These are phyloP conservation scores for Trichoderma asperelloides DNA, from an alignment of 495 filamentous ascomycete genomes.

Conservation along the genomic window DNA sequence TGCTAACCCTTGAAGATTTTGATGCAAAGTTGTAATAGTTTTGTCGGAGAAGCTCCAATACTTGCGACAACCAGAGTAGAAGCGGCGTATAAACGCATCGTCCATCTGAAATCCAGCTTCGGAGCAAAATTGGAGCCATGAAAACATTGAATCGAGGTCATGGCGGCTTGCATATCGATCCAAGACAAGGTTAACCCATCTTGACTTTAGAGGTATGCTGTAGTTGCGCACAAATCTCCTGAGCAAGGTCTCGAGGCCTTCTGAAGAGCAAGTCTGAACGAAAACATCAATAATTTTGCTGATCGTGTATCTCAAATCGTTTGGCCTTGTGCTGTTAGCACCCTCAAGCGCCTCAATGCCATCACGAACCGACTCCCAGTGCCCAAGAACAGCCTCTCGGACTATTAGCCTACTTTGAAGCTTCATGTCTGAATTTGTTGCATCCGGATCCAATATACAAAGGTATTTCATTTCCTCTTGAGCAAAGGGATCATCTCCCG, in stretches of 20 bases:
- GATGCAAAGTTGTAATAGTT: not conserved
- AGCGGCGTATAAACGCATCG: not conserved
- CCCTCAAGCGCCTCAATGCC: not conserved
- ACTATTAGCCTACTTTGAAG: not conserved
- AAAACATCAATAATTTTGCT: not conserved
- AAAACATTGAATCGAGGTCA: conserved; percentile 3
- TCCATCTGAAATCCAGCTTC: not conserved
- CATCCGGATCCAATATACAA: not conserved
- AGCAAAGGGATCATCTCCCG: not conserved
- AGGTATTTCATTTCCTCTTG: not conserved
- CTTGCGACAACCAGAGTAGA: not conserved
- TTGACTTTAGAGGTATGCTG: not conserved
- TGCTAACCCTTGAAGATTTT: not conserved
- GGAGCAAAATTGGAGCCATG: conserved; percentile 8
- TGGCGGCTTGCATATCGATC: not conserved
- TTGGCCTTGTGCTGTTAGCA: not conserved
- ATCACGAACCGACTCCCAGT: not conserved
- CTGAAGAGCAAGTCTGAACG: not conserved
- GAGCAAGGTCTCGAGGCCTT: not conserved
- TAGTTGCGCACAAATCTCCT: conserved; percentile 4
- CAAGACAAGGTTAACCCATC: conserved; percentile 1
- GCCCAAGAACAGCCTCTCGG: not conserved
- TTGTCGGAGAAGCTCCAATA: conserved; percentile 6
- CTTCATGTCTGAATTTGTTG: not conserved
- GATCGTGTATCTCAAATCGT: not conserved